Evolutionary conservation across 2,329 filamentous ascomycete genomes (phyloP), one percentile per base, ranked within the genome.

Genomic region (Triangularia setosa): DNA sequence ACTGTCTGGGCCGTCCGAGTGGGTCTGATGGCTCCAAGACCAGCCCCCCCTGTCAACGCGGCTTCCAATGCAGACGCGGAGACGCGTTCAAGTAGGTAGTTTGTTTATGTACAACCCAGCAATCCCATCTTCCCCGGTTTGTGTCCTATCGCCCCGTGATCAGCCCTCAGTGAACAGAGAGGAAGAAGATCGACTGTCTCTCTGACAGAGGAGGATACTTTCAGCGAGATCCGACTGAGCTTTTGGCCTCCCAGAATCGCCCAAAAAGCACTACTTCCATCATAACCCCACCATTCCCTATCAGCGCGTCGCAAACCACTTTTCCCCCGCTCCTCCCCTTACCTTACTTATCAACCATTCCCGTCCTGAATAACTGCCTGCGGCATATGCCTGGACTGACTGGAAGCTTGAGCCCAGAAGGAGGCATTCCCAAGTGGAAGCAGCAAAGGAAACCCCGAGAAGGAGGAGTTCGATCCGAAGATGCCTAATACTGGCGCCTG

Each of bases 61-160:
- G 63, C 62, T 60, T 59, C 60, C 61, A n/a, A n/a, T n/a, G n/a
- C n/a, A 58, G 65, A 70, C 69, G 68, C 69, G 68, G 66, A 66
- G 68, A 69, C 68, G 65, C 68, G 68, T 14, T 56, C 53, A 5
- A 2, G n/a, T 12, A 54, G 53, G n/a, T n/a, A n/a, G n/a, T n/a
- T n/a, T n/a, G n/a, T n/a, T n/a, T n/a, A n/a, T n/a, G n/a, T n/a
- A n/a, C n/a, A n/a, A n/a, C n/a, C n/a, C n/a, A n/a, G n/a, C n/a
- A 44, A 65, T 24, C 61, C 64, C 66, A 65, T 64, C 64, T 68
- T 68, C 65, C 63, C 44, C 63, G 33, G 61, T 59, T 56, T 35
- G 62, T 65, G 65, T 58, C 62, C 58, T 53, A 65, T 68, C 60
- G 63, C 66, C 66, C 60, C 63, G 61, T 65, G 56, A 65, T 68